Conservation (phyloP, 768 basidiomycete species). For the Podaxis rugospora region DNA sequence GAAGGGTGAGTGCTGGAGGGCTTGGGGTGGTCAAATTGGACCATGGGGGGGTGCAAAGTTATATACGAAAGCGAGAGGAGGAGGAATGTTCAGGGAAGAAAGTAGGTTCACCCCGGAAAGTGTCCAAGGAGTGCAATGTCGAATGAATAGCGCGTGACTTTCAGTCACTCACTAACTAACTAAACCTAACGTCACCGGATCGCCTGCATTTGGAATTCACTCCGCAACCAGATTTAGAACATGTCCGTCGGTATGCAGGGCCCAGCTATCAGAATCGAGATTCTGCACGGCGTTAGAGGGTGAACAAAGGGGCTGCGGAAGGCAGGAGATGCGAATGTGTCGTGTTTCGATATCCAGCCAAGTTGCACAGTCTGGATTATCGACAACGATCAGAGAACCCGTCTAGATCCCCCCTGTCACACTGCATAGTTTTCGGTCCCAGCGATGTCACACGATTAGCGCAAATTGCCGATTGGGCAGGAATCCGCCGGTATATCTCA, state of each 20-base stretch:
- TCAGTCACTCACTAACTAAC: background rate
- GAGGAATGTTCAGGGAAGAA: slow-evolving; percentile 6
- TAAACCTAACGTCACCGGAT: slow-evolving; percentile 2
- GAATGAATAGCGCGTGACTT: background rate
- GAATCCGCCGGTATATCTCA: background rate
- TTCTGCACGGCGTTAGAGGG: background rate
- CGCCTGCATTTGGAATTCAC: background rate
- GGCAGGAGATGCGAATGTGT: background rate
- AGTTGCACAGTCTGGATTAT: no score
- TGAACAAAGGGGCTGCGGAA: background rate
- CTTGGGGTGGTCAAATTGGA: slow-evolving; percentile 26
- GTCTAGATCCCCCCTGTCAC: background rate
- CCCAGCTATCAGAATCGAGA: background rate
- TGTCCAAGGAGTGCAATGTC: slow-evolving; percentile 1
- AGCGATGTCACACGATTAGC: background rate
- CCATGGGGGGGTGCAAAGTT: slow-evolving; percentile 25
- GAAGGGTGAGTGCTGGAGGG: slow-evolving; percentile 8
- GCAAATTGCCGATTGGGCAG: background rate
- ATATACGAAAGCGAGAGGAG: slow-evolving; percentile 15
- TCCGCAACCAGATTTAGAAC: background rate
- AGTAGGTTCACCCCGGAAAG: slow-evolving; percentile 6
- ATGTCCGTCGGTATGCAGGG: background rate
- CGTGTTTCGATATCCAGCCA: background rate
- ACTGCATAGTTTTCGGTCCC: background rate
- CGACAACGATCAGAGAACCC: no score